Evolutionary conservation across 2,329 filamentous ascomycete species (phyloP), one percentile per base, ranked within the genome.

Genomic region (Teratosphaeria zuluensis): DNA sequence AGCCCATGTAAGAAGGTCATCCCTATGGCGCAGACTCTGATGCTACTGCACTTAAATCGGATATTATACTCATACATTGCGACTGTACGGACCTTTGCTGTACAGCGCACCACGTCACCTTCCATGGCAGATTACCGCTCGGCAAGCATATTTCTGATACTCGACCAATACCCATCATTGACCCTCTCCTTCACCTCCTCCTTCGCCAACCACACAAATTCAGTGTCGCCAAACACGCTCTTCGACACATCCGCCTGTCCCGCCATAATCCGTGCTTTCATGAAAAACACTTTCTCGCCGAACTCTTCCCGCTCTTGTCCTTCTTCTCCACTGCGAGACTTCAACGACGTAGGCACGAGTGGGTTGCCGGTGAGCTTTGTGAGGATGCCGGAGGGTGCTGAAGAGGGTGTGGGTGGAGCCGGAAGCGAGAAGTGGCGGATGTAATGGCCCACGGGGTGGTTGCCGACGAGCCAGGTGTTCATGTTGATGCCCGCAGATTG

Each of bases 381-480:
- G 59, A 59, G 63, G 63, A 67, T 59, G 19, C 33, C 21, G 16
- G 21, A 11, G 3, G 19, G 33, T n/a, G 38, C 14, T 11, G 54
- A 46, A 14, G 24, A 38, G 64, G 55, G 54, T 32, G 35, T n/a
- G 16, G 38, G 30, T 16, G 56, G 71, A 68, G 46, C 63, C 62
- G 65, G 66, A 80, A 48, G 42, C 8, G 16, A 21, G 80, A 79
- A 80, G 62, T 84, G 77, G 61, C 77, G 77, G 65, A 89, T 80
- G 69, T 88, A 77, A 76, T 96, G 88, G 30, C 92, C 92, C 59
- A 96, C 83, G 11, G 94, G 94, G 59, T 88, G 88, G 68, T 91
- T 91, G 61, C 91, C 92, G 56, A 99, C 89, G 66, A 97, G 84
- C 92, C 94, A 99, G 58, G 91, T 96, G 79, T 97, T 97, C 92